phyloP scores from a whole-genome alignment of 345 rosid species.

The Citrus australasica region DNA sequence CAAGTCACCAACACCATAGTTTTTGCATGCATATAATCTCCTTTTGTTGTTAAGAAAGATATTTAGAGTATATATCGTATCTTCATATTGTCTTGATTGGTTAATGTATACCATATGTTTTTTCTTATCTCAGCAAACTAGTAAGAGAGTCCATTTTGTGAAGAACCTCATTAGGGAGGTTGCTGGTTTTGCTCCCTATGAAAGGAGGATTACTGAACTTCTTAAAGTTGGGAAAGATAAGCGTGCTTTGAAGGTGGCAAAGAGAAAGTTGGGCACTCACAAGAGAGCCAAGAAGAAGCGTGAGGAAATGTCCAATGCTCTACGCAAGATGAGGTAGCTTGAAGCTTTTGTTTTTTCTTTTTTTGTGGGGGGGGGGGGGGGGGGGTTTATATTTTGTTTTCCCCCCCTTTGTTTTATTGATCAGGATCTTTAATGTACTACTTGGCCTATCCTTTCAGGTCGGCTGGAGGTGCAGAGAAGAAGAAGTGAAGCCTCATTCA shows the following conservation, averaged over 20 bases:
- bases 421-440: not conserved
- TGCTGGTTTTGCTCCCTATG: conserved; percentile 61
- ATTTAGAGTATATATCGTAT: not conserved
- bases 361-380: no score
- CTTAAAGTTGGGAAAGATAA: conserved; percentile 57
- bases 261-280: conserved; percentile 53
- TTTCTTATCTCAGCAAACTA: conserved; percentile 30
- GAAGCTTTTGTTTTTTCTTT: not conserved
- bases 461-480: conserved; percentile 36
- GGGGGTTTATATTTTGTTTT: no score
- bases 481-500: conserved; percentile 24
- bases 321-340: conserved; percentile 47
- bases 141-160: conserved; percentile 52
- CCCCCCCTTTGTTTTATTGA: no score
- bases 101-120: not conserved
- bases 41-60: not conserved
- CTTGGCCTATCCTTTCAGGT: conserved; percentile 18
- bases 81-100: not conserved
- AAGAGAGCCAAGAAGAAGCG: conserved; percentile 61
- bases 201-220: conserved; percentile 52
- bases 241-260: conserved; percentile 53
- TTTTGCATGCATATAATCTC: not conserved
- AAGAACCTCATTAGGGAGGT: conserved; percentile 50
- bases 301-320: conserved; percentile 49
- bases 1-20: not conserved